Base-by-base conservation (phyloP, 2,329 filamentous ascomycete genomes). In the Alternaria novae-zelandiae region DNA sequence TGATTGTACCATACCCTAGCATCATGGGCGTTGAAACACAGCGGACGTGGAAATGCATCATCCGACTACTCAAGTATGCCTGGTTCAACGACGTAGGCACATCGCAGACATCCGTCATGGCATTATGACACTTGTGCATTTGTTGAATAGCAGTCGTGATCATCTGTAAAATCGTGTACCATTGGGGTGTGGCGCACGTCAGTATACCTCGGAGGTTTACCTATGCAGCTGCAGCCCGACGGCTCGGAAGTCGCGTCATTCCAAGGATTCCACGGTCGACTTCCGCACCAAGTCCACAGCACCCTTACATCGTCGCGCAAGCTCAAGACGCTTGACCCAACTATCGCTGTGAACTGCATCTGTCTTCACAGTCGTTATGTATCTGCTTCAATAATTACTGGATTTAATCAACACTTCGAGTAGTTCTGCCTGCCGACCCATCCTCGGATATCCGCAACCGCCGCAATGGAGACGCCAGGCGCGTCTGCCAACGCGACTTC, bases 401-500 rank as follows among this genome's bases (percentile, higher is more conserved):
- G 17, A 54, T 61, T 32, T 51, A 41, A 28, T 23, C 55, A 21
- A 36, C 10, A 15, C 44, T 32, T 12, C 44, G 36, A 32, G 9
- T 47, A n/a, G 30, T 43, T 43, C 50, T 43, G 49, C 20, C 11
- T 46, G 60, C 49, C 65, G 28, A 45, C 20, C 20, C 13, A 61
- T 54, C 65, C 65, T 59, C 59, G 57, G 61, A 47, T 45, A 64
- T 63, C 67, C 63, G 59, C 46, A 47, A 23, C 57, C 47, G 57
- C 44, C 50, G 41, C 68, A 49, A 78, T 78, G 75, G 71, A 73
- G 30, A 56, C 64, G 45, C 43, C 70, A 28, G 62, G 71, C 55
- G 68, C 73, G 54, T 65, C 73, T 61, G 58, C 69, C 50, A 81
- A 81, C 67, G 70, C 70, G 63, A 80, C 70, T 50, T 76, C 76